A percentile compares a stretch with the other conserved stretches of the same genome.
Conservation (phyloP, 306 rosid species). For the Gynostemma pentaphyllum region DNA sequence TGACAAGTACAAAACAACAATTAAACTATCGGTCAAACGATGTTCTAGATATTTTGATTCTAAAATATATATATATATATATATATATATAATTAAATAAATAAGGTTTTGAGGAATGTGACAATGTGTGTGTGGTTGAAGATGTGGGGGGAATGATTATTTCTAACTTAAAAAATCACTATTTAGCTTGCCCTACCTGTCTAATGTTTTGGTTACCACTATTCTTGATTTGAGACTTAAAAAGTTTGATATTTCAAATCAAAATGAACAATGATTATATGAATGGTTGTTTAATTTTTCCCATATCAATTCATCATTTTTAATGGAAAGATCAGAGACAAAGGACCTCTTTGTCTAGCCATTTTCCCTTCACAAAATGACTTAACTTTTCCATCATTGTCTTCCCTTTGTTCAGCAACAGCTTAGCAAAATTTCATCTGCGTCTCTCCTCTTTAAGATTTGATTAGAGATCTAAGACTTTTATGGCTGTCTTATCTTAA, state of each 20-base stretch:
- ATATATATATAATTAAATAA: no score
- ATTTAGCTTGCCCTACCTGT: not conserved
- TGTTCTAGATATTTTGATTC: no score
- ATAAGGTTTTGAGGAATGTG: not conserved
- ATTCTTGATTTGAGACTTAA: not conserved
- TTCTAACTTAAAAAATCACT: not conserved
- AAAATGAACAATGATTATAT: not conserved
- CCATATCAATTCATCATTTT: not conserved
- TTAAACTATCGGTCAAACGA: no score
- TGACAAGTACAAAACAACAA: no score
- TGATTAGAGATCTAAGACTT: not conserved
- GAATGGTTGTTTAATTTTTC: not conserved
- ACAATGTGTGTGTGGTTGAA: not conserved
- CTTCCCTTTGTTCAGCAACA: slow-evolving; percentile 1
- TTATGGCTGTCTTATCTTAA: no score
- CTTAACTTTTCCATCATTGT: slow-evolving; percentile 1
- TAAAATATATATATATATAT: no score
- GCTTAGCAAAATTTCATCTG: not conserved
- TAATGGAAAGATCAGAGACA: not conserved
- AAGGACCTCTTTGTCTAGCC: not conserved
- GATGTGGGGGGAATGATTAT: not conserved
- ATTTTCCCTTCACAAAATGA: not conserved
- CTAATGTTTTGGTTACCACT: not conserved
- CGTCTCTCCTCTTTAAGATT: not conserved
- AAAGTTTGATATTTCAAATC: slow-evolving; percentile 1